A percentile compares a stretch with the other conserved stretches of the same genome.
phyloP scores from a whole-genome alignment of 78 protist genomes.

The Dictyostelium purpureum region DNA sequence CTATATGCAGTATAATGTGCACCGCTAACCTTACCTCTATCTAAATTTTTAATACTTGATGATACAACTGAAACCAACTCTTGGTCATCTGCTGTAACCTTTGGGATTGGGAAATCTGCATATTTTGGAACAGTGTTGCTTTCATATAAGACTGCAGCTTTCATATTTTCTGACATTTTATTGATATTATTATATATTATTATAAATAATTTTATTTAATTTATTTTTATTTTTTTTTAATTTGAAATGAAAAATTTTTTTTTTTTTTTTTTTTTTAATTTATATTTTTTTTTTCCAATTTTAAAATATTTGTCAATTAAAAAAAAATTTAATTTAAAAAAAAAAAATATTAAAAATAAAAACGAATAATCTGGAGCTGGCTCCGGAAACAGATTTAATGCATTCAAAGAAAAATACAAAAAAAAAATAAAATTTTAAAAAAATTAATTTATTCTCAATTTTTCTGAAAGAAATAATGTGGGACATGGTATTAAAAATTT shows the following conservation, averaged over 20 bases:
- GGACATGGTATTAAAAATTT: no score
- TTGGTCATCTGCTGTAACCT: background rate
- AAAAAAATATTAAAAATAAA: no score
- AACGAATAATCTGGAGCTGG: no score
- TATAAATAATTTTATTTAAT: background rate
- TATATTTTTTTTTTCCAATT: no score
- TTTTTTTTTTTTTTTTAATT: background rate
- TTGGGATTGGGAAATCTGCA: background rate
- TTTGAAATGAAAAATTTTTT: background rate
- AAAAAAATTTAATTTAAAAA: no score
- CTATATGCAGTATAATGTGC: slow-evolving; percentile 32
- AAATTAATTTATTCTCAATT: no score
- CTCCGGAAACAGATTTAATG: no score
- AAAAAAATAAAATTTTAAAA: no score
- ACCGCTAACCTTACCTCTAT: slow-evolving; percentile 37
- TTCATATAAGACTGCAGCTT: slow-evolving; percentile 23
- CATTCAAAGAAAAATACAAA: no score
- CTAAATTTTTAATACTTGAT: slow-evolving; percentile 44
- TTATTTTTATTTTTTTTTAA: background rate
- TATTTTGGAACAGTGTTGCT: background rate
- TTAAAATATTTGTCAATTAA: no score
- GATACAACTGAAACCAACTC: slow-evolving; percentile 9
- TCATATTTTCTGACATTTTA: background rate
- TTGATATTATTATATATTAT: background rate
- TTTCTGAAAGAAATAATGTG: no score